phyloP scores from a whole-genome alignment of 2,329 filamentous ascomycete genomes.

The Podosphaera xanthii region DNA sequence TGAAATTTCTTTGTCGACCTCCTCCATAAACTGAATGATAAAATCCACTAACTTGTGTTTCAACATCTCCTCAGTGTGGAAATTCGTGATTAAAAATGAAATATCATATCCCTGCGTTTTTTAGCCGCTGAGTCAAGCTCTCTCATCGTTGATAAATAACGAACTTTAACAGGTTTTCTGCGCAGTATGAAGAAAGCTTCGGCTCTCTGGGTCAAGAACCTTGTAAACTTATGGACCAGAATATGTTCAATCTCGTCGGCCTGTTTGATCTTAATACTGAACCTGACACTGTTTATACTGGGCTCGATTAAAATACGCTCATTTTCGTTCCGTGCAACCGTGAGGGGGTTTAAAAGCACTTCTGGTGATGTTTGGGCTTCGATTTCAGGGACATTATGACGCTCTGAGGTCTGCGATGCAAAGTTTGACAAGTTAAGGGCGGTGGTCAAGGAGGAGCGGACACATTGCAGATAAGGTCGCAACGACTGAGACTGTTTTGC shows the following conservation, averaged over 20 bases:
- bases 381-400: conserved; percentile 95
- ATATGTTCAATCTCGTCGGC: conserved; percentile 98
- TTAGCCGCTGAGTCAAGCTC: conserved; percentile 5
- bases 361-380: conserved; percentile 85
- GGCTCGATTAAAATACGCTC: conserved; percentile 92
- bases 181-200: conserved; percentile 93
- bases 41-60: conserved; percentile 99
- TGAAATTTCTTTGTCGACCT: conserved; percentile 98
- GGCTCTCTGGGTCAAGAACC: conserved; percentile 86
- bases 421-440: conserved; percentile 92
- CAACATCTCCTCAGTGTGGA: conserved; percentile 94
- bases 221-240: conserved; percentile 91
- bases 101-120: conserved; percentile 71
- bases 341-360: conserved; percentile 75
- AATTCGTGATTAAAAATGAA: conserved; percentile 95
- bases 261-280: conserved; percentile 98
- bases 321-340: conserved; percentile 85
- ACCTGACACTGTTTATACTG: conserved; percentile 85
- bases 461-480: conserved; percentile 86
- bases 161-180: conserved; percentile 82
- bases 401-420: conserved; percentile 84
- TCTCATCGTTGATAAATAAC: conserved; percentile 2
- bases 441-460: conserved; percentile 80
- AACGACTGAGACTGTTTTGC: conserved; percentile 65
- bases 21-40: conserved; percentile 98